These are phyloP conservation scores for Aureobasidium sp. DNA, from an alignment of 2,329 filamentous ascomycete species.

Conservation along the genomic window DNA sequence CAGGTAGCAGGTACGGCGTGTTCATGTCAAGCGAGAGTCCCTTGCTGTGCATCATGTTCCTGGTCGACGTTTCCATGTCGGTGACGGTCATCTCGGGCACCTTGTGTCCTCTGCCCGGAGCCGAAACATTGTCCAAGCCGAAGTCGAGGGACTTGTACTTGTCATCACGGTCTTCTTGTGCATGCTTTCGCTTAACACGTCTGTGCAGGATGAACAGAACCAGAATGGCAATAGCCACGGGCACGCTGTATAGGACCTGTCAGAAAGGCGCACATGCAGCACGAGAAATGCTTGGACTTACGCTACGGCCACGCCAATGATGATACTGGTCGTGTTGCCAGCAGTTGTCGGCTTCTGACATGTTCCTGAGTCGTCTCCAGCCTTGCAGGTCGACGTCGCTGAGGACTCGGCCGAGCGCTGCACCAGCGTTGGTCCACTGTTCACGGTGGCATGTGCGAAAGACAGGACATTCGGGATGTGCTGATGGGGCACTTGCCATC, in stretches of 20 bases:
- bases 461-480: not conserved
- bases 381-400: conserved; percentile 18
- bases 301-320: conserved; percentile 27
- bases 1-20: conserved; percentile 90
- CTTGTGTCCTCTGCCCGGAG: conserved; percentile 32
- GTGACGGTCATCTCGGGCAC: conserved; percentile 52
- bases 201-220: conserved; percentile 72
- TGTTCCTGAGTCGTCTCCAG: conserved; percentile 18
- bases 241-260: conserved; percentile 51
- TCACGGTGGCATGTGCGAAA: not conserved
- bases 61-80: conserved; percentile 33
- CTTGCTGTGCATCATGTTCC: conserved; percentile 25
- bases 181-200: conserved; percentile 62
- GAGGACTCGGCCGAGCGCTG: conserved; percentile 10
- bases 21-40: conserved; percentile 58
- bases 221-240: conserved; percentile 56
- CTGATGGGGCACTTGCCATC: conserved; percentile 9
- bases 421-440: not conserved
- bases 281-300: conserved; percentile 17
- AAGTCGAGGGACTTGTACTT: conserved; percentile 91
- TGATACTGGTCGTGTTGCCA: conserved; percentile 21
- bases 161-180: conserved; percentile 72
- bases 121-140: conserved; percentile 53
- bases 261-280: not conserved
- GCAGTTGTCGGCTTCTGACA: conserved; percentile 23